phyloP scores from a whole-genome alignment of 2,329 filamentous ascomycete genomes.

The Pseudopyrenochaeta lycopersici region DNA sequence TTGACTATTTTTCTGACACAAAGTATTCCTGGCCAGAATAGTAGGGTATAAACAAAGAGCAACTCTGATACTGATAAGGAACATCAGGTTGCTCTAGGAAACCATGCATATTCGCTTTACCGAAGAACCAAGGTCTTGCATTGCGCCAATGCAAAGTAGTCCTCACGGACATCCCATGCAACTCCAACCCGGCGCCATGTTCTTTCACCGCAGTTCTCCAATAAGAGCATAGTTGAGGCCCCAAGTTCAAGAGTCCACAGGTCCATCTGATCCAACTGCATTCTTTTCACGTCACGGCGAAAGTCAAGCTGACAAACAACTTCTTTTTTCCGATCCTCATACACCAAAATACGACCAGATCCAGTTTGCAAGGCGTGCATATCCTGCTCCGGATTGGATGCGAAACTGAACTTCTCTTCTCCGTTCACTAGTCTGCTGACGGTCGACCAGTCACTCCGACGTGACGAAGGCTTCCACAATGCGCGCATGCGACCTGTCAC shows the following conservation, averaged over 20 bases:
- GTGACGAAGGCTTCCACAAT: slow-evolving; percentile 3
- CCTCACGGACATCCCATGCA: slow-evolving; percentile 14
- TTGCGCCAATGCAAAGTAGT: slow-evolving; percentile 5
- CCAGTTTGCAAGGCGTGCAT: slow-evolving; percentile 5
- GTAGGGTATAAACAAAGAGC: no score
- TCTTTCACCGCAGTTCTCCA: slow-evolving; percentile 5
- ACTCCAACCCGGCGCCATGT: slow-evolving; percentile 7
- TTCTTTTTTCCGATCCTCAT: slow-evolving; percentile 12
- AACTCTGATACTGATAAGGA: no score
- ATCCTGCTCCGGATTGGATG: slow-evolving; percentile 8
- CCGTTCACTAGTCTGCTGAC: slow-evolving; percentile 6
- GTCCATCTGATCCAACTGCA: slow-evolving; percentile 4
- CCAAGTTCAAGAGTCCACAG: slow-evolving; percentile 11
- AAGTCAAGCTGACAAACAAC: slow-evolving; percentile 15
- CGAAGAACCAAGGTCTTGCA: neutral
- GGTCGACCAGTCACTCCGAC: slow-evolving; percentile 6
- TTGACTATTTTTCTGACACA: no score
- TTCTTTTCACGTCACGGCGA: slow-evolving; percentile 1
- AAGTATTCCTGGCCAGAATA: no score
- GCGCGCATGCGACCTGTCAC: slow-evolving; percentile 6
- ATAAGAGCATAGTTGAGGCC: slow-evolving; percentile 3
- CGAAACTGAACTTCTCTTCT: slow-evolving; percentile 13
- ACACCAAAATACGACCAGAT: slow-evolving; percentile 10
- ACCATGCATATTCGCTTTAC: neutral
- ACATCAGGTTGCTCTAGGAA: no score